These are phyloP conservation scores for Ceratobasidium sp. DNA, from an alignment of 1,284 basidiomycete species.

Conservation along the genomic window DNA sequence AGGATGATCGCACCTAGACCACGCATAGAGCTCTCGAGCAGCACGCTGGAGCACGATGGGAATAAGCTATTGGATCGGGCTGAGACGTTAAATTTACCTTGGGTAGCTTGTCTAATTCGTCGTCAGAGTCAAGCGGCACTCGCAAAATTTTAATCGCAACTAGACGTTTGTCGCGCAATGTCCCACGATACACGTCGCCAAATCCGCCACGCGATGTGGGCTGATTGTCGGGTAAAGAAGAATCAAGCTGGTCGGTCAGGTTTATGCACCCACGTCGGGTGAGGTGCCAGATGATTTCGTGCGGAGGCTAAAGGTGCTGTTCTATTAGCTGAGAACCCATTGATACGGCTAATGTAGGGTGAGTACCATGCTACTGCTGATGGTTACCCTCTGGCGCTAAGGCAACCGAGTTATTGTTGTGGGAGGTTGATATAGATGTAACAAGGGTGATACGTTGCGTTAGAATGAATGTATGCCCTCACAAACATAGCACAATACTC, in stretches of 20 bases:
- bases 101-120: neutral
- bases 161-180: neutral
- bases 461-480: too few relatives aligned
- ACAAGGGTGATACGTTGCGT: too few relatives aligned
- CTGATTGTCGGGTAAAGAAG: neutral
- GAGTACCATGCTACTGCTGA: too few relatives aligned
- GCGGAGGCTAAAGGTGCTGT: neutral
- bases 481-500: too few relatives aligned
- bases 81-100: neutral
- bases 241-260: neutral
- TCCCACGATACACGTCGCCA: constrained; percentile 3
- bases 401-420: too few relatives aligned
- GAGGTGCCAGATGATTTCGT: constrained; percentile 8
- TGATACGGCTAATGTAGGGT: too few relatives aligned
- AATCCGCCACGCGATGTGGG: neutral
- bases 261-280: neutral
- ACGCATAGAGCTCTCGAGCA: constrained; percentile 15
- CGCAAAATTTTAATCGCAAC: neutral
- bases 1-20: neutral
- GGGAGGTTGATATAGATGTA: too few relatives aligned
- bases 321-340: too few relatives aligned
- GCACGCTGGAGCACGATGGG: neutral
- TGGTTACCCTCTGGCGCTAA: too few relatives aligned
- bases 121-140: neutral
- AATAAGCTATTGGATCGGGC: neutral